Evolutionary conservation across 495 filamentous ascomycete genomes (phyloP).

Genomic region (Daldinia bambusicola): DNA sequence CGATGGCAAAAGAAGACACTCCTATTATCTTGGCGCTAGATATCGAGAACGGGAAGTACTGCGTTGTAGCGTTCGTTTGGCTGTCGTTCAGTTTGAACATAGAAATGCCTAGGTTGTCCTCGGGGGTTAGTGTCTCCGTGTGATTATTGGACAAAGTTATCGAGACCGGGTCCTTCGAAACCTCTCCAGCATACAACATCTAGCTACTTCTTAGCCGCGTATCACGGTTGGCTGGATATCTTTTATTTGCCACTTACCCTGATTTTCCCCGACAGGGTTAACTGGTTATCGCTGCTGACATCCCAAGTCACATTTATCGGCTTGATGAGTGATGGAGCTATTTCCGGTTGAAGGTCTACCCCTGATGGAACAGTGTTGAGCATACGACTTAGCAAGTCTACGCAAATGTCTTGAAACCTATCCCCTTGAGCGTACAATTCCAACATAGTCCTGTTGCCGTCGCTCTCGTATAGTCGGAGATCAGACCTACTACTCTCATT

Average conservation of each 20-base stretch:
- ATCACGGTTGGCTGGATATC: background rate
- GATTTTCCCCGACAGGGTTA: constrained; percentile 41
- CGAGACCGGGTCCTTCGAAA: constrained; percentile 20
- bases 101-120: constrained; percentile 34
- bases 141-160: constrained; percentile 44
- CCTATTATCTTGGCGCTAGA: constrained; percentile 6
- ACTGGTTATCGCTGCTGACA: constrained; percentile 20
- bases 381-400: constrained; percentile 57
- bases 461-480: constrained; percentile 55
- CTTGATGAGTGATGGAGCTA: constrained; percentile 61
- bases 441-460: constrained; percentile 59
- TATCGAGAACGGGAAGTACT: constrained; percentile 38
- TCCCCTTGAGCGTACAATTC: constrained; percentile 49
- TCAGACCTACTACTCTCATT: constrained; percentile 56
- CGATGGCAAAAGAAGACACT: constrained; percentile 38
- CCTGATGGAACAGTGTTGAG: constrained; percentile 58
- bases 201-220: constrained; percentile 16
- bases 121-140: constrained; percentile 24
- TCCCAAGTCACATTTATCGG: constrained; percentile 52
- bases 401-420: constrained; percentile 55
- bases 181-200: constrained; percentile 26
- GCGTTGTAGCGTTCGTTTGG: constrained; percentile 33
- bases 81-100: constrained; percentile 27
- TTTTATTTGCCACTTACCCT: constrained; percentile 32
- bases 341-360: constrained; percentile 53